These are phyloP conservation scores for Macrotyloma uniflorum DNA, from an alignment of 306 rosid genomes.

Conservation along the genomic window DNA sequence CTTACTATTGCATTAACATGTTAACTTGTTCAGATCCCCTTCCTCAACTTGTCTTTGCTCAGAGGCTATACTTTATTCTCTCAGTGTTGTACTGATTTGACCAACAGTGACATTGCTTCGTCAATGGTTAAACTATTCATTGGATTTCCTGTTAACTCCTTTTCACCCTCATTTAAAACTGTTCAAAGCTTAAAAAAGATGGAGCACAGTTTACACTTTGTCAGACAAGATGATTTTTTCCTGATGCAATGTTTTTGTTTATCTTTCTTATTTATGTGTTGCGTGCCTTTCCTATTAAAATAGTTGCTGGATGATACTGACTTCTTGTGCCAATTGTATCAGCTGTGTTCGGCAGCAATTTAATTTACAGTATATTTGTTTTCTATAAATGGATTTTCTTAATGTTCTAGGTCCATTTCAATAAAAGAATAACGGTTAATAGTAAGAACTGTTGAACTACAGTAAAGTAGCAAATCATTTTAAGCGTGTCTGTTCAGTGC, in stretches of 20 bases:
- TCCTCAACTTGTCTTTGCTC: constrained; percentile 10
- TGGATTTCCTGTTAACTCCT: constrained; percentile 2
- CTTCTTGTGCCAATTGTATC: constrained; percentile 21
- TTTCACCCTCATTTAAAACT: neutral
- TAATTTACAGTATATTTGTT: constrained; percentile 18
- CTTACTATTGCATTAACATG: constrained; percentile 12
- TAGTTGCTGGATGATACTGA: constrained; percentile 20
- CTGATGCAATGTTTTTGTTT: constrained; percentile 27
- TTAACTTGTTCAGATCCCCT: constrained; percentile 13
- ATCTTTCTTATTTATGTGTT: constrained; percentile 9
- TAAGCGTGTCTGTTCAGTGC: constrained; percentile 24
- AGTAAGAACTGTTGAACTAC: constrained; percentile 25
- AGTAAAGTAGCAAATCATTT: constrained; percentile 32
- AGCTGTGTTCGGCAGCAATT: constrained; percentile 24
- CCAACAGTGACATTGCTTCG: constrained; percentile 20
- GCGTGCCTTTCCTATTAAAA: neutral
- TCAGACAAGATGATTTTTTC: constrained; percentile 33
- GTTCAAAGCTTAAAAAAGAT: constrained; percentile 31
- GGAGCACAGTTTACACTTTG: constrained; percentile 20
- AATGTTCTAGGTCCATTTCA: constrained; percentile 18
- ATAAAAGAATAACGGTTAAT: constrained; percentile 9
- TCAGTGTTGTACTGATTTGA: neutral
- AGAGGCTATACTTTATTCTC: constrained; percentile 13
- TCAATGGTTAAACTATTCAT: neutral
- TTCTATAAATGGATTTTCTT: constrained; percentile 28